Evolutionary conservation across 176 grass and related monocot species (phyloP).

Genomic region (Canna indica): DNA sequence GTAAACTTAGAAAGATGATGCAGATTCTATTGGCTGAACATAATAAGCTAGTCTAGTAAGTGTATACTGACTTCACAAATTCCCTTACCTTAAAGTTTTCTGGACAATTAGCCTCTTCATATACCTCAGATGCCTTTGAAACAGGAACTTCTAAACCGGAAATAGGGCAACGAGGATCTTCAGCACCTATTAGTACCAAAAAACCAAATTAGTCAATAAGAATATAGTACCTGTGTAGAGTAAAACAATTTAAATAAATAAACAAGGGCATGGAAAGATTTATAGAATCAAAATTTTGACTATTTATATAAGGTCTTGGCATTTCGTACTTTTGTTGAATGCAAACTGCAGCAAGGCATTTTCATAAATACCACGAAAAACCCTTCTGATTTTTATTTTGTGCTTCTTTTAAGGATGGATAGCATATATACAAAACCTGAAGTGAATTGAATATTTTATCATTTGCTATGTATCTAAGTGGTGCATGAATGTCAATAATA

Average conservation of each 20-base stretch:
- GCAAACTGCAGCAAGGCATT: neutral
- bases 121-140: conserved; percentile 35
- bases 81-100: conserved; percentile 23
- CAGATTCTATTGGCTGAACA: neutral
- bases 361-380: neutral
- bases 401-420: neutral
- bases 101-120: conserved; percentile 13
- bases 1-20: too few species aligned
- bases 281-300: neutral
- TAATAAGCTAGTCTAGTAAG: neutral
- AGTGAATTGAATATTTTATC: neutral
- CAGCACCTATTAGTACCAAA: conserved; percentile 34
- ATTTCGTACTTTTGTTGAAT: neutral
- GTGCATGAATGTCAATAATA: too few species aligned
- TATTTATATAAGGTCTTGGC: neutral
- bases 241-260: neutral
- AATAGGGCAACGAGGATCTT: conserved; percentile 71
- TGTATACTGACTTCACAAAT: neutral
- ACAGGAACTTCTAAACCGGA: conserved; percentile 37
- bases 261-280: neutral
- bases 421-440: neutral
- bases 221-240: neutral
- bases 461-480: too few species aligned
- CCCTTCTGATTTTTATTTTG: neutral
- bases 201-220: neutral